Conservation (phyloP, 169 alveolate genomes). For the Miamiensis avidus region DNA sequence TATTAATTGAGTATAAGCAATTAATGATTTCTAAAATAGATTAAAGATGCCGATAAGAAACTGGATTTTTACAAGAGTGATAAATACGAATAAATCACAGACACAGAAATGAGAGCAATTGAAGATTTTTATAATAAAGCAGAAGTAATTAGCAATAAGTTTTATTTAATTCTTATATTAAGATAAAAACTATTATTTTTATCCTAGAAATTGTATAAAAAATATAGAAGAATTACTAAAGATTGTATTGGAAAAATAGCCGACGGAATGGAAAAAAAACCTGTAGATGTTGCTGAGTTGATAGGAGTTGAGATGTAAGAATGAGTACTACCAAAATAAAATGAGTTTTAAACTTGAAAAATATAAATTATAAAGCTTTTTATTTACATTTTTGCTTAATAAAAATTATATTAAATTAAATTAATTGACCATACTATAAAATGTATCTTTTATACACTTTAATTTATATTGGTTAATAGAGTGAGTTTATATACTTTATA, state of each 20-base stretch:
- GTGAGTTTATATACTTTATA: too few species aligned
- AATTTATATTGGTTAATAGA: too few species aligned
- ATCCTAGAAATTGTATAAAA: constrained; percentile 16
- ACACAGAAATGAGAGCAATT: background rate
- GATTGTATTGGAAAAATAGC: constrained; percentile 12
- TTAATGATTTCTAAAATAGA: background rate
- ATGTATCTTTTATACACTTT: too few species aligned
- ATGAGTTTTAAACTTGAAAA: too few species aligned
- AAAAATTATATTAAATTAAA: too few species aligned
- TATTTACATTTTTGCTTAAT: too few species aligned
- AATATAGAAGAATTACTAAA: constrained; percentile 21
- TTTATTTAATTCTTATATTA: background rate
- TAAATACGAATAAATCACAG: constrained; percentile 6
- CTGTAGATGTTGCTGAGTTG: constrained; percentile 2
- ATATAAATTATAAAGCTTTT: too few species aligned
- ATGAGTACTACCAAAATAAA: background rate
- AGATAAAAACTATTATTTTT: background rate
- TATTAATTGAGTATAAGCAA: background rate
- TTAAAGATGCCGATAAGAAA: constrained; percentile 7
- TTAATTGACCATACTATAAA: too few species aligned
- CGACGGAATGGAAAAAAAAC: constrained; percentile 18
- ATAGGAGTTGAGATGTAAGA: constrained; percentile 19
- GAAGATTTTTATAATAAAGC: constrained; percentile 8
- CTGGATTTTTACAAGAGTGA: constrained; percentile 24
- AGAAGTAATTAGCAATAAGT: background rate